phyloP scores from a whole-genome alignment of 352 stramenopile species.

The Phytophthora constricta region DNA sequence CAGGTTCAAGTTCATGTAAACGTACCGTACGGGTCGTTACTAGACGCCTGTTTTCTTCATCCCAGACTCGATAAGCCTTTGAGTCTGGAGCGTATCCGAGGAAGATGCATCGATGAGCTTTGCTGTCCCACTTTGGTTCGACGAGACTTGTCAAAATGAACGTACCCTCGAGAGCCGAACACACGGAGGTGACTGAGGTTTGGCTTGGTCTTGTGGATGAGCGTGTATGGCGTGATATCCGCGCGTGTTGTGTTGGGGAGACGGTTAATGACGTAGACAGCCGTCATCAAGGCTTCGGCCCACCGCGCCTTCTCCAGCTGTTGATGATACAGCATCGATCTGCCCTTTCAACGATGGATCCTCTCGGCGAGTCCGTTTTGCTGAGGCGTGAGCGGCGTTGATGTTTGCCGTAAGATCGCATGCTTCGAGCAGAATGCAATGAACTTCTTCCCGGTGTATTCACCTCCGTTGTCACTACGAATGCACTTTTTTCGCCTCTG shows the following conservation, averaged over 20 bases:
- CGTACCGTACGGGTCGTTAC: neutral
- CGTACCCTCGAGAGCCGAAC: conserved; percentile 24
- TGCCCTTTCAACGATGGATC: conserved; percentile 10
- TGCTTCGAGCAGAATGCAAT: conserved; percentile 4
- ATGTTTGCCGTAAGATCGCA: conserved; percentile 22
- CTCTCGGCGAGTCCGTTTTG: conserved; percentile 19
- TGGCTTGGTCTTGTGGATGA: conserved; percentile 5
- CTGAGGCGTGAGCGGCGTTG: conserved; percentile 12
- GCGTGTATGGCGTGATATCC: conserved; percentile 9
- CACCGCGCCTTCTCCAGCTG: conserved; percentile 13
- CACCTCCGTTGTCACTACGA: conserved; percentile 24
- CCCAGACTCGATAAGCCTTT: conserved; percentile 5
- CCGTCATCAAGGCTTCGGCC: conserved; percentile 23
- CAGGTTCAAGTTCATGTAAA: neutral
- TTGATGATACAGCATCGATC: conserved; percentile 11
- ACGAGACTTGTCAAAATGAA: conserved; percentile 20
- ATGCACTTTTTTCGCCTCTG: conserved; percentile 13
- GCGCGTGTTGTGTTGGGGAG: conserved; percentile 18
- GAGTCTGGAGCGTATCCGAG: conserved; percentile 11
- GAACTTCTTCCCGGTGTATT: conserved; percentile 24
- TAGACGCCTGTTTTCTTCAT: neutral
- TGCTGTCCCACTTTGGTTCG: conserved; percentile 17
- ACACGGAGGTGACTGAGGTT: conserved; percentile 19
- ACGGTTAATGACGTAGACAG: conserved; percentile 11
- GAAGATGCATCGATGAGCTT: conserved; percentile 19